phyloP scores from a whole-genome alignment of 1,284 basidiomycete species.

The Ustilago shanxiensis region DNA sequence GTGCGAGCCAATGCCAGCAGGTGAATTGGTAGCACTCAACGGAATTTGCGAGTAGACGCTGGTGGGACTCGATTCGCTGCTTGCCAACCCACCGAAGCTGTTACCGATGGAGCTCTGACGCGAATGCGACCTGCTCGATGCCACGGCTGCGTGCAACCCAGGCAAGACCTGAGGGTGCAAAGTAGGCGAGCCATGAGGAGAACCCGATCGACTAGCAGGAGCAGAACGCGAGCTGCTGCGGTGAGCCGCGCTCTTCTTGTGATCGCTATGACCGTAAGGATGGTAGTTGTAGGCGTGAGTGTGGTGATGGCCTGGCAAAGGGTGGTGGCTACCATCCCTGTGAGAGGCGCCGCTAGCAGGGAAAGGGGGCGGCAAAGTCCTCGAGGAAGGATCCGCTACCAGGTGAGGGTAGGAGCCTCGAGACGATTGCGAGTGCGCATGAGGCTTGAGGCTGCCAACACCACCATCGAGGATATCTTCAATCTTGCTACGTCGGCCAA shows the following conservation, averaged over 20 bases:
- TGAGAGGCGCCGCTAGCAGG: slow-evolving; percentile 30
- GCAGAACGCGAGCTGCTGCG: slow-evolving; percentile 59
- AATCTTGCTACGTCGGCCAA: slow-evolving; percentile 42
- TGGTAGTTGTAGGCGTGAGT: slow-evolving; percentile 54
- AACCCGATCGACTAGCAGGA: slow-evolving; percentile 52
- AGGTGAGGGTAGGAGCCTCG: slow-evolving; percentile 39
- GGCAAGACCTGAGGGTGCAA: slow-evolving; percentile 37
- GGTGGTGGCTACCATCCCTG: slow-evolving; percentile 45
- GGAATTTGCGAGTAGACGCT: slow-evolving; percentile 48
- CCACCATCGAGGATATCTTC: slow-evolving; percentile 57
- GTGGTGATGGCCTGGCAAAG: slow-evolving; percentile 49
- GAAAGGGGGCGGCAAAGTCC: slow-evolving; percentile 58
- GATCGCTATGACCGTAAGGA: slow-evolving; percentile 53
- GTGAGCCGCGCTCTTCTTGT: slow-evolving; percentile 31
- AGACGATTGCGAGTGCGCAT: slow-evolving; percentile 20
- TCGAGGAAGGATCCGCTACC: slow-evolving; percentile 51
- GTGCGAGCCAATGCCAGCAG: slow-evolving; percentile 34
- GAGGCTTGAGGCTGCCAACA: slow-evolving; percentile 44
- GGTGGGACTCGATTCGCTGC: slow-evolving; percentile 50
- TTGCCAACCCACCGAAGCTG: slow-evolving; percentile 35
- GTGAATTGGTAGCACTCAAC: slow-evolving; percentile 40
- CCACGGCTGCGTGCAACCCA: neutral
- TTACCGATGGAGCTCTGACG: slow-evolving; percentile 53
- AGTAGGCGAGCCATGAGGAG: slow-evolving; percentile 54
- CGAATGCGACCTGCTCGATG: slow-evolving; percentile 49